Evolutionary conservation across 2,329 filamentous ascomycete genomes (phyloP).

Genomic region (Alternaria sp.): DNA sequence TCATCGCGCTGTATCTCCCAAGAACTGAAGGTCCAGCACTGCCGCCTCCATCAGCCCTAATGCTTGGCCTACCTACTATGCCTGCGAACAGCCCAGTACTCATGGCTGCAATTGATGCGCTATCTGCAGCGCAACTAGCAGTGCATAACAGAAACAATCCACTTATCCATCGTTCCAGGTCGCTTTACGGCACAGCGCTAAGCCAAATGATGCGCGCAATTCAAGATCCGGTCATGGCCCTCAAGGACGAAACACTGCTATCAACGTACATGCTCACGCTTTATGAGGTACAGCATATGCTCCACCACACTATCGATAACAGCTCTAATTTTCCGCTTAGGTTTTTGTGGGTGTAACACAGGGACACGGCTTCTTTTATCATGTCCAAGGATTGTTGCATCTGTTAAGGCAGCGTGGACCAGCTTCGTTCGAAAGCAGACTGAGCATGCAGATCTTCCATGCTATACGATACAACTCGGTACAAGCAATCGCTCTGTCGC

Average conservation of each 20-base stretch:
- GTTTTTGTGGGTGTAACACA: slow-evolving; percentile 48
- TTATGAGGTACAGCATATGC: slow-evolving; percentile 38
- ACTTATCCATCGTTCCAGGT: slow-evolving; percentile 47
- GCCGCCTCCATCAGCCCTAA: slow-evolving; percentile 49
- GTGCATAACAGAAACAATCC: slow-evolving; percentile 41
- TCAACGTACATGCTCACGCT: slow-evolving; percentile 48
- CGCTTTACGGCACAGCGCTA: slow-evolving; percentile 47
- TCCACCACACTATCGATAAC: not conserved
- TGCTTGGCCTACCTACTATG: slow-evolving; percentile 44
- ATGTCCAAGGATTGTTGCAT: slow-evolving; percentile 48
- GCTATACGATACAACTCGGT: slow-evolving; percentile 50
- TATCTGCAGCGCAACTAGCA: slow-evolving; percentile 48
- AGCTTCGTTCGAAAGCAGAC: slow-evolving; percentile 38
- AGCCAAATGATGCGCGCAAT: slow-evolving; percentile 45
- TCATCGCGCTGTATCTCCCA: slow-evolving; percentile 46
- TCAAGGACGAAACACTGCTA: slow-evolving; percentile 48
- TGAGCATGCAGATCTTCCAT: slow-evolving; percentile 47
- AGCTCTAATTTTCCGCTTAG: slow-evolving; percentile 25
- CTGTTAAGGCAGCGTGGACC: slow-evolving; percentile 46
- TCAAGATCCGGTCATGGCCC: slow-evolving; percentile 34
- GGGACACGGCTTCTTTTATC: slow-evolving; percentile 50
- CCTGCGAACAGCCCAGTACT: slow-evolving; percentile 45
- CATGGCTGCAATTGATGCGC: slow-evolving; percentile 44
- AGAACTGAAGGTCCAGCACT: slow-evolving; percentile 39
- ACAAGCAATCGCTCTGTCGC: slow-evolving; percentile 2